phyloP scores from a whole-genome alignment of 2,329 filamentous ascomycete species.

The Fusarium paranaense region DNA sequence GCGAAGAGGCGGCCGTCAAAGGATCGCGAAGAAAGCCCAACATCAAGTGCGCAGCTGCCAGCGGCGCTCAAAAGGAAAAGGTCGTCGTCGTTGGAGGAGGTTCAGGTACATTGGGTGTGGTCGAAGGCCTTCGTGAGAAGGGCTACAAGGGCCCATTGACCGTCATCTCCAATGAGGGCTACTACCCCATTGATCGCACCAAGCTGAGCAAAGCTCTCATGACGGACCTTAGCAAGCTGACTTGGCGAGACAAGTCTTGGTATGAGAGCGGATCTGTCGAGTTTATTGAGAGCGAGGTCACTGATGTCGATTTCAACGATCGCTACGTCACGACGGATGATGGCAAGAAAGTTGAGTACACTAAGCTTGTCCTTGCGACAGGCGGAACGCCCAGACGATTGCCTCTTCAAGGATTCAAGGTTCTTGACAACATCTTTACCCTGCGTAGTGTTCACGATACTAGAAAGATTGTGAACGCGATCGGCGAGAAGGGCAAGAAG shows the following conservation, averaged over 20 bases:
- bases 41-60: slow-evolving; percentile 72
- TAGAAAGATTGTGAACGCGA: slow-evolving; percentile 80
- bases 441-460: slow-evolving; percentile 83
- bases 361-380: slow-evolving; percentile 90
- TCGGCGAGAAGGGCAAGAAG: slow-evolving; percentile 88
- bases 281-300: slow-evolving; percentile 74
- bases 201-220: slow-evolving; percentile 96
- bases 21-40: slow-evolving; percentile 78
- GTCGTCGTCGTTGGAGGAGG: slow-evolving; percentile 92
- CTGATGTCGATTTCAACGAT: slow-evolving; percentile 77
- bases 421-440: slow-evolving; percentile 87
- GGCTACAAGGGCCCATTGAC: slow-evolving; percentile 86
- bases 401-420: slow-evolving; percentile 87
- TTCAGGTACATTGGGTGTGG: slow-evolving; percentile 82
- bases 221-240: slow-evolving; percentile 81
- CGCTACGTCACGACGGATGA: slow-evolving; percentile 81
- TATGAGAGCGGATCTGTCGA: slow-evolving; percentile 73
- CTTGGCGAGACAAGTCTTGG: slow-evolving; percentile 81
- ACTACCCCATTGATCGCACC: slow-evolving; percentile 90
- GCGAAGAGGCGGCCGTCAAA: slow-evolving; percentile 83
- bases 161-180: slow-evolving; percentile 84
- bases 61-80: slow-evolving; percentile 65
- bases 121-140: slow-evolving; percentile 85
- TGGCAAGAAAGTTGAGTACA: slow-evolving; percentile 80
- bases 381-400: slow-evolving; percentile 82